Base-by-base conservation (phyloP, 345 rosid genomes). In the Linum usitatissimum region DNA sequence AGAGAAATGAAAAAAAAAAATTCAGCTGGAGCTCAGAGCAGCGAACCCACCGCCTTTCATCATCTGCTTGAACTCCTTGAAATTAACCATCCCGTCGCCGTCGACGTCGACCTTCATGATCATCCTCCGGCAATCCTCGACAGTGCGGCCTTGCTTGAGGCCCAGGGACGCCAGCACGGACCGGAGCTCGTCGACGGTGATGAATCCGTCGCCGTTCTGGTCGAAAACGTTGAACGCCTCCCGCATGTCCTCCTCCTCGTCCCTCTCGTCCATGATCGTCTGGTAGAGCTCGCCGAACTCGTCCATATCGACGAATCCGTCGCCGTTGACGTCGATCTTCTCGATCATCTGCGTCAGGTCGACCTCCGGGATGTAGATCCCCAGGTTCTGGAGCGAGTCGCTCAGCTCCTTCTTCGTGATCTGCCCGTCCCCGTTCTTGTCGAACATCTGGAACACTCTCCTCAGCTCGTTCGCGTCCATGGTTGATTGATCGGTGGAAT, bases 211-310 rank as follows among this genome's bases (percentile, higher is more conserved):
- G 18, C 94, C 78, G 57, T 90, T 90, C 75, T 87, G 94, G 70
- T 93, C 99, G 38, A 93, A 90, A 48, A 93, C 88, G 23, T 84
- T 86, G 72, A 93, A 93, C 2, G 99, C 99, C 66, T 90, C 88
- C 62, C 69, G 79, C 73, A 86, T 81, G 76, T 93, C 97, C 70
- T 89, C 97, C 36, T 90, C 78, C 72, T 80, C 97, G 61, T 90
- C 87, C 59, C 78, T 81, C 60, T 87, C 95, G 10, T 83, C 78
- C 97, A 90, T 90, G 67, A 93, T 93, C 65, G 94, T 75, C 67
- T 80, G 80, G 59, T 89, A 89, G 62, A 90, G 63, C 0, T 70
- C 87, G 0, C 88, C 97, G 36, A 93, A 93, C 78, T 93, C 97
- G 5, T 90, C 88, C 0, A 87, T 78, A n/a, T 93, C 99, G 2